phyloP scores from a whole-genome alignment of 345 rosid genomes.

The Abelmoschus esculentus region DNA sequence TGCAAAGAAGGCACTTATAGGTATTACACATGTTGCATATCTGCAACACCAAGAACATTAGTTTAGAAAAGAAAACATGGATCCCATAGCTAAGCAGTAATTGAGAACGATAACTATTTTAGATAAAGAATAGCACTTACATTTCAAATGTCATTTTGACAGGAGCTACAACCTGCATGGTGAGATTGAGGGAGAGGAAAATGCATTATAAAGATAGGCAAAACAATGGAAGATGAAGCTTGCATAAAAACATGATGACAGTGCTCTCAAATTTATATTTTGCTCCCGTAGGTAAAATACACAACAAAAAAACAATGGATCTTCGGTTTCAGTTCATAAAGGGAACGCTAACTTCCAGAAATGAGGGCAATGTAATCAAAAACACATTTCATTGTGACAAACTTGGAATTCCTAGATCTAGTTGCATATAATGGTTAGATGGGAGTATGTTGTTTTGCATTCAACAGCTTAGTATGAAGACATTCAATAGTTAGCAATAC shows the following conservation, averaged over 20 bases:
- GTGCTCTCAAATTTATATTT: neutral
- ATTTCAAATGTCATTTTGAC: slow-evolving; percentile 94
- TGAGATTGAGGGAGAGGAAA: slow-evolving; percentile 7
- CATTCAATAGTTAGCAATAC: neutral
- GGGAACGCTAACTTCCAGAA: neutral
- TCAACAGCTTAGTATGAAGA: no score
- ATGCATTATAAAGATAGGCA: slow-evolving; percentile 1
- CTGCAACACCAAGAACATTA: slow-evolving; percentile 30
- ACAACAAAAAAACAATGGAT: neutral
- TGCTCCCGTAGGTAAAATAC: neutral
- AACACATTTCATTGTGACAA: neutral
- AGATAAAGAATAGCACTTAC: slow-evolving; percentile 36
- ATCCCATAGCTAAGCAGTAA: neutral
- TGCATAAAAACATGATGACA: neutral
- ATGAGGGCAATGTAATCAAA: neutral
- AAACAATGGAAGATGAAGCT: neutral
- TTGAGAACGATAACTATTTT: neutral
- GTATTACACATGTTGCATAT: slow-evolving; percentile 86
- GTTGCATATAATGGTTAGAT: no score
- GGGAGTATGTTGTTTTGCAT: no score
- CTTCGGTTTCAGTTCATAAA: neutral
- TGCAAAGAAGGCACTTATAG: slow-evolving; percentile 94
- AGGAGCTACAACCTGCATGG: slow-evolving; percentile 80
- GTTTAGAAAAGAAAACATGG: slow-evolving; percentile 13
- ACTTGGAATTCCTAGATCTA: neutral